Evolutionary conservation across 164 flowering plant genomes (phyloP).

Genomic region (Santalum album): DNA sequence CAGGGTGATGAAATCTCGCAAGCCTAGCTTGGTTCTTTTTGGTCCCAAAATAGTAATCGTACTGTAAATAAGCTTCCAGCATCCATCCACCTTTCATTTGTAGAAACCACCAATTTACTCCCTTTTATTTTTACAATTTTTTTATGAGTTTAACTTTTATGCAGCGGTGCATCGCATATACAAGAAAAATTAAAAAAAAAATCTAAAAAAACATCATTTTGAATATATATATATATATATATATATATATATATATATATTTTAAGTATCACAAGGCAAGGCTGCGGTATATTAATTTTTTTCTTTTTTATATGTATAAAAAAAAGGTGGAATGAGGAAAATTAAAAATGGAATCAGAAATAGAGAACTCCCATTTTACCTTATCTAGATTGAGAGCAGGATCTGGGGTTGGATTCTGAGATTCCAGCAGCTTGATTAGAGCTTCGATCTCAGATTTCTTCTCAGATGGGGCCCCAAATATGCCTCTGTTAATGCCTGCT

Average conservation of each 20-base stretch:
- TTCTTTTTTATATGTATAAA: too few species aligned
- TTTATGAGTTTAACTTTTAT: too few species aligned
- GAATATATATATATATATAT: too few species aligned
- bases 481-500: conserved; percentile 78
- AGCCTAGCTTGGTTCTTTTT: conserved; percentile 90
- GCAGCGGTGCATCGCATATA: too few species aligned
- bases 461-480: conserved; percentile 70
- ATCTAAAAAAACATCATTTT: too few species aligned
- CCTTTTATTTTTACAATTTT: too few species aligned
- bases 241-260: too few species aligned
- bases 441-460: conserved; percentile 69
- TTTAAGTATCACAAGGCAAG: too few species aligned
- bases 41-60: conserved; percentile 80
- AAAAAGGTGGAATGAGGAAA: conserved; percentile 1
- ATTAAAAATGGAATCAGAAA: neutral
- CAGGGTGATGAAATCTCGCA: conserved; percentile 70
- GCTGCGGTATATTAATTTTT: too few species aligned
- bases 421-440: conserved; percentile 54
- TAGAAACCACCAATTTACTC: neutral
- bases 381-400: conserved; percentile 54
- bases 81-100: conserved; percentile 55
- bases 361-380: conserved; percentile 26
- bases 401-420: conserved; percentile 72
- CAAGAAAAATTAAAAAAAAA: too few species aligned
- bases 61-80: conserved; percentile 87